Conservation (phyloP, 805 yeast species). For the Nakazawaea holstii region DNA sequence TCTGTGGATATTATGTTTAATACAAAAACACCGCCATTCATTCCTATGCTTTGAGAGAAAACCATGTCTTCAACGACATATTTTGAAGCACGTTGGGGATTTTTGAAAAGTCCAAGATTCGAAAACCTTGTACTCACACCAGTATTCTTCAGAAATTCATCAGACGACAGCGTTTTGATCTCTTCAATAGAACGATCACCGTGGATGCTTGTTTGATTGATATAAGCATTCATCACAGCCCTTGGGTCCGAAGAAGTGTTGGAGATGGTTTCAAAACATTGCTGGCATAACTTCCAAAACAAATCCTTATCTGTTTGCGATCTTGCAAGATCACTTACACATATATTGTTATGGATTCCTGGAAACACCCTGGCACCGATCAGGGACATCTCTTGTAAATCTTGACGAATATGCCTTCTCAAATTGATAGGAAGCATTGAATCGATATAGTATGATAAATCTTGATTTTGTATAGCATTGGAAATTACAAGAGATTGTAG, state of each 20-base stretch:
- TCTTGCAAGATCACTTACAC: constrained; percentile 2
- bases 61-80: constrained; percentile 4
- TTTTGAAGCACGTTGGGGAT: background rate
- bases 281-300: constrained; percentile 6
- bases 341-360: constrained; percentile 3
- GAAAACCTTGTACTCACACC: constrained; percentile 4
- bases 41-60: constrained; percentile 9
- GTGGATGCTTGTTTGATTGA: background rate
- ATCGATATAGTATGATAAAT: constrained; percentile 4
- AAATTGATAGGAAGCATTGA: constrained; percentile 8
- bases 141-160: background rate
- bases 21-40: constrained; percentile 3
- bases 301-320: background rate
- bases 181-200: background rate
- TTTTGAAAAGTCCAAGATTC: constrained; percentile 7
- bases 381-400: background rate
- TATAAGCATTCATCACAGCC: constrained; percentile 1
- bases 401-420: constrained; percentile 4
- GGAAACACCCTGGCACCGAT: constrained; percentile 7
- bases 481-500: background rate
- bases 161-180: background rate
- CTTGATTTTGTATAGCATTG: background rate
- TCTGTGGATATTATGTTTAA: constrained; percentile 5
- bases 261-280: background rate
- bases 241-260: background rate